Conservation (phyloP, 176 grass and related monocot genomes). For the Lolium multiflorum region DNA sequence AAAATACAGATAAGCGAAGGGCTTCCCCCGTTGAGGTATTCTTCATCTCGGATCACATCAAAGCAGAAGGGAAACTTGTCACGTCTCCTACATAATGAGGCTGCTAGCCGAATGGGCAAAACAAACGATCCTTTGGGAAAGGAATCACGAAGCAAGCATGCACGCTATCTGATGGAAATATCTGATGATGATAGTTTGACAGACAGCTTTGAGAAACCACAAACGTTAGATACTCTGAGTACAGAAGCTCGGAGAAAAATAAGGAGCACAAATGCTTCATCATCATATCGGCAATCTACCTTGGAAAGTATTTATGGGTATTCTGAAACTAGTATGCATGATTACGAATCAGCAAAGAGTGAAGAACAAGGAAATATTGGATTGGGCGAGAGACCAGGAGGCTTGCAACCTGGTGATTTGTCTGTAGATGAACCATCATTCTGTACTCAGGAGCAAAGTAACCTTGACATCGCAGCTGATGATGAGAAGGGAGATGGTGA, state of each 20-base stretch:
- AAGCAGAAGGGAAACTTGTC: slow-evolving; percentile 60
- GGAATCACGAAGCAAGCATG: slow-evolving; percentile 43
- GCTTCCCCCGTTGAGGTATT: slow-evolving; percentile 34
- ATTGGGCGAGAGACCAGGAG: slow-evolving; percentile 27
- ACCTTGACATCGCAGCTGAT: slow-evolving; percentile 39
- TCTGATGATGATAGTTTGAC: slow-evolving; percentile 38
- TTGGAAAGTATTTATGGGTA: slow-evolving; percentile 19
- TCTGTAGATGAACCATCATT: slow-evolving; percentile 44
- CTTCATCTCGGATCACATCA: slow-evolving; percentile 39
- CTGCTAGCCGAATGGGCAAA: slow-evolving; percentile 32
- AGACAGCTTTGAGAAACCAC: slow-evolving; percentile 32
- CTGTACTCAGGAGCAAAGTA: slow-evolving; percentile 46
- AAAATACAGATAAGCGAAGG: slow-evolving; percentile 46
- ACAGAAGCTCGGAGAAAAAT: slow-evolving; percentile 29
- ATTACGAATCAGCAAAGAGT: slow-evolving; percentile 34
- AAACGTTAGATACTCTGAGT: slow-evolving; percentile 23
- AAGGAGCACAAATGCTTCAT: slow-evolving; percentile 36
- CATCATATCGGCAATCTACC: slow-evolving; percentile 43
- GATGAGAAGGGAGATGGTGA: slow-evolving; percentile 34
- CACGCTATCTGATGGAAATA: slow-evolving; percentile 38
- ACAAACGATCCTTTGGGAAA: slow-evolving; percentile 51
- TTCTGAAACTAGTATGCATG: slow-evolving; percentile 48
- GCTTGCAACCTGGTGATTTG: slow-evolving; percentile 28
- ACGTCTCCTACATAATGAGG: slow-evolving; percentile 34
- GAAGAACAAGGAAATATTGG: slow-evolving; percentile 29